Evolutionary conservation across 176 grass and related monocot genomes (phyloP).

Genomic region (Oryza coarctata): DNA sequence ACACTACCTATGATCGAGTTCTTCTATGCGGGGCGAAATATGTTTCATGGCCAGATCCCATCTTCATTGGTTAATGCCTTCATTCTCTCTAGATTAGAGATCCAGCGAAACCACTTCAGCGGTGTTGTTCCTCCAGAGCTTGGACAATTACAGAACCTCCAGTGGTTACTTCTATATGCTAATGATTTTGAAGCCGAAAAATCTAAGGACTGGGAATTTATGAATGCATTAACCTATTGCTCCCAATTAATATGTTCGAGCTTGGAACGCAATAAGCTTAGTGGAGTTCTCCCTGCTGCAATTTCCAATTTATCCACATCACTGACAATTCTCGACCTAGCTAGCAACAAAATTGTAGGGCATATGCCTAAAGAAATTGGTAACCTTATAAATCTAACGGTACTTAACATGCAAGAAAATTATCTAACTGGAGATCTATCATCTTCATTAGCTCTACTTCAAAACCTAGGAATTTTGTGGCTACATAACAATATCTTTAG

Average conservation of each 20-base stretch:
- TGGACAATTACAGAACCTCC: background rate
- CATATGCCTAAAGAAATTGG: conserved; percentile 32
- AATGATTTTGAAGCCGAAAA: conserved; percentile 20
- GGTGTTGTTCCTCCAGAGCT: conserved; percentile 14
- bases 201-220: conserved; percentile 29
- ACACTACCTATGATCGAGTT: background rate
- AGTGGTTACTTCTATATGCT: background rate
- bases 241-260: background rate
- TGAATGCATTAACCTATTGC: conserved; percentile 26
- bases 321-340: background rate
- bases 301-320: conserved; percentile 26
- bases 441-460: conserved; percentile 14
- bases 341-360: conserved; percentile 4
- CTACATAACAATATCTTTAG: conserved; percentile 17
- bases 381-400: conserved; percentile 16
- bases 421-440: conserved; percentile 32
- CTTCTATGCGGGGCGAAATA: background rate
- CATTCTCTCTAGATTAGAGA: conserved; percentile 2
- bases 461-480: background rate
- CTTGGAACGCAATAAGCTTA: background rate
- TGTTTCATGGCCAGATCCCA: too few species aligned
- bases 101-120: background rate
- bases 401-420: background rate
- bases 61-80: conserved; percentile 35
- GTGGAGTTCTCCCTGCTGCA: conserved; percentile 7